Evolutionary conservation across 2,329 filamentous ascomycete species (phyloP), one percentile per base, ranked within the genome.

Genomic region (Curvularia sp.): DNA sequence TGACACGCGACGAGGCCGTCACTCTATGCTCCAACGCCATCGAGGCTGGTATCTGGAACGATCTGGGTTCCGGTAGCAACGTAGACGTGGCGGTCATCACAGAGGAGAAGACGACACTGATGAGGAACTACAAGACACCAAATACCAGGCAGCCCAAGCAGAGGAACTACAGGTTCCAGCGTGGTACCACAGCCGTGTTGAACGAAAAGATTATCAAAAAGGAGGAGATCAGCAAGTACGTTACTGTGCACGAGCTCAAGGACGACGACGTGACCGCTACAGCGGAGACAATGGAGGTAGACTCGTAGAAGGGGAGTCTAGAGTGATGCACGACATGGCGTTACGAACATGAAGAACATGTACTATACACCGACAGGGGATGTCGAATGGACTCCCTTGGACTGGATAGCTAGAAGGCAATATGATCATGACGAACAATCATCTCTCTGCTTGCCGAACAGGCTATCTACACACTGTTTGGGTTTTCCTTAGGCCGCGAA

Each of bases 51-150:
- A 96, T 99, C 81, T 99, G 95, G 84, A 99, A 99, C 84, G 95
- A 99, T 80, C 78, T 99, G 77, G 95, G 95, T 13, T 97, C 93
- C 3, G 95, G 95, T 71, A 96, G 92, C 77, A 99, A 99, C 77
- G 95, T 99, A 57, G 96, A 99, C 75, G 91, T 99, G 33, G 94
- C 93, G 65, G 87, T 99, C 72, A 99, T 99, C 76, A 96, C 94
- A 61, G 86, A 89, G 72, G 93, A 97, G 71, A 97, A 97, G 88
- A 97, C 95, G 28, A 95, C 91, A 28, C 81, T 99, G 76, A 85
- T 96, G 85, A 86, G 95, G 74, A 97, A 97, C 82, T 95, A 91
- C 83, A 90, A 96, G 78, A 94, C 86, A 77, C 95, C 95, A 58
- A 99, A 99, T 80, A 88, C 93, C 83, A 88, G 96, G 77, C 90